phyloP scores from a whole-genome alignment of 1,284 basidiomycete species.

The Cryptococcus sp. region DNA sequence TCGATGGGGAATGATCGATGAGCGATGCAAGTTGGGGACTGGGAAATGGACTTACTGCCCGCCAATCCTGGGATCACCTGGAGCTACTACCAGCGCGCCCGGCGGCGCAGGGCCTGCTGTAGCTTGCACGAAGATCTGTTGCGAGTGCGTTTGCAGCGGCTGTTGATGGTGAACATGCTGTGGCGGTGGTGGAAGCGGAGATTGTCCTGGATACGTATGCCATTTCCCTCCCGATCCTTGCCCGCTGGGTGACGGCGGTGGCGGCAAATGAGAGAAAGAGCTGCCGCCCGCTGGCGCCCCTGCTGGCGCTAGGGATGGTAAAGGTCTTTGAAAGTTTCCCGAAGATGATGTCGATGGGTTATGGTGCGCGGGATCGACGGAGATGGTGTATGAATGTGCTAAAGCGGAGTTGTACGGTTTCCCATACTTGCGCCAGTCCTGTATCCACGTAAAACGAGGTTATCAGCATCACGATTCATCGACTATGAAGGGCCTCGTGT shows the following conservation, averaged over 20 bases:
- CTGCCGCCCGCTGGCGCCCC: constrained; percentile 1
- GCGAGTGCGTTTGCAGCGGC: constrained; percentile 1
- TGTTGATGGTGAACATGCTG: constrained; percentile 12
- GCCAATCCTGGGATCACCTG: constrained; percentile 50
- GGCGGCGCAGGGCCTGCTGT: constrained; percentile 24
- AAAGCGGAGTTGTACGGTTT: constrained; percentile 47
- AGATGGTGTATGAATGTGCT: constrained; percentile 37
- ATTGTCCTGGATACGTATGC: constrained; percentile 37
- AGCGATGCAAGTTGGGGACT: too few species aligned
- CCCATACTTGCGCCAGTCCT: constrained; percentile 53
- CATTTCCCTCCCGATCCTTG: constrained; percentile 16
- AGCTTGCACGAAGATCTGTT: constrained; percentile 24
- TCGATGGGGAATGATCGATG: too few species aligned
- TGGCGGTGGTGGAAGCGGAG: constrained; percentile 20
- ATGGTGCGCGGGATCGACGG: constrained; percentile 19
- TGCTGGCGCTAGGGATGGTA: constrained; percentile 23
- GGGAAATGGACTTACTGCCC: constrained; percentile 35
- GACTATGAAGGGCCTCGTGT: background rate
- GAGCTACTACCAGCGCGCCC: constrained; percentile 39
- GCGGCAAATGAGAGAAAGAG: constrained; percentile 22
- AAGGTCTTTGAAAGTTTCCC: constrained; percentile 45
- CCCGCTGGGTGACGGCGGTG: constrained; percentile 17
- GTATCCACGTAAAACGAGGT: background rate
- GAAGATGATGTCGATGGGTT: constrained; percentile 34
- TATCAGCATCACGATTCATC: background rate